Conservation (phyloP, 495 filamentous ascomycete species). For the Penicillium roqueforti region DNA sequence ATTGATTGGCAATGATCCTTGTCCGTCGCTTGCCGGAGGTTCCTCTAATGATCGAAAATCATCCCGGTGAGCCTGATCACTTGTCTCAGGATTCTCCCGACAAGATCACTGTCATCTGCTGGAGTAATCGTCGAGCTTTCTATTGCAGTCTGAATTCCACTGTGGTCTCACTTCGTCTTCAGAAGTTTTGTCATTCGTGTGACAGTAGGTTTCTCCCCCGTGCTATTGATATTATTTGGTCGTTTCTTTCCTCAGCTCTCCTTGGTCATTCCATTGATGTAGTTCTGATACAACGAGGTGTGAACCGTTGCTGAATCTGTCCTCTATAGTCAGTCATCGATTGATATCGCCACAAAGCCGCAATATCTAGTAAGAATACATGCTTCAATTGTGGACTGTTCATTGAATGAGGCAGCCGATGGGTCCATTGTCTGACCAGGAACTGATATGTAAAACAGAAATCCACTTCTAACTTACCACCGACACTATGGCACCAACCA, state of each 20-base stretch:
- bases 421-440: background rate
- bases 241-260: background rate
- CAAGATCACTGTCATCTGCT: background rate
- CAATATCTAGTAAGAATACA: background rate
- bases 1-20: constrained; percentile 4
- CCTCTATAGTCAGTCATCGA: background rate
- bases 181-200: background rate
- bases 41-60: background rate
- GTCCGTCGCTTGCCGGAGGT: constrained; percentile 7
- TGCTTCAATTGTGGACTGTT: no score
- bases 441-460: background rate
- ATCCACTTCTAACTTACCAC: background rate
- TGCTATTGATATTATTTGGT: background rate
- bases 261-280: background rate
- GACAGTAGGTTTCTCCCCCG: background rate
- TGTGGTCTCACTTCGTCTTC: background rate
- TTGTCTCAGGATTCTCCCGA: background rate
- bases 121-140: background rate
- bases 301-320: no score
- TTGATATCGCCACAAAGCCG: background rate
- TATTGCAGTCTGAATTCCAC: background rate
- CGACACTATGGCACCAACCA: constrained; percentile 38
- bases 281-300: background rate
- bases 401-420: background rate
- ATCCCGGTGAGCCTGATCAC: background rate